These are phyloP conservation scores for Andalucia godoyi DNA, from an alignment of 78 protist genomes.

Conservation along the genomic window DNA sequence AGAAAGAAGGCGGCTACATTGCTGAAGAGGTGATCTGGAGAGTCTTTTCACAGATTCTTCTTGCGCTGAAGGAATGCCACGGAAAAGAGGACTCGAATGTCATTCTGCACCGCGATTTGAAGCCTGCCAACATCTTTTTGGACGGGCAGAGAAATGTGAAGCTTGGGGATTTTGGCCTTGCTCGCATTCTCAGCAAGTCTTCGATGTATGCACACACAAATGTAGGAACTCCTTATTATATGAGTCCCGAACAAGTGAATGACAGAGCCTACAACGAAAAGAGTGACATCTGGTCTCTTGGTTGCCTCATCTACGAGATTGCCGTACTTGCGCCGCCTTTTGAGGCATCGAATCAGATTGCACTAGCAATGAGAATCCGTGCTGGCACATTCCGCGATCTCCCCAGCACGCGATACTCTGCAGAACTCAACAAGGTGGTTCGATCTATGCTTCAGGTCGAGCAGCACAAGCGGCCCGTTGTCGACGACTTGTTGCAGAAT, in stretches of 20 bases:
- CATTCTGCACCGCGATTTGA: constrained; percentile 80
- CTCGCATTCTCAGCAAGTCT: constrained; percentile 16
- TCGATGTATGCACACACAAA: constrained; percentile 52
- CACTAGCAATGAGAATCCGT: background rate
- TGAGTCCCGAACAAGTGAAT: background rate
- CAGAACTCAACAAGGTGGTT: too few species aligned
- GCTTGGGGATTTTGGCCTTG: constrained; percentile 86
- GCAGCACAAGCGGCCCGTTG: too few species aligned
- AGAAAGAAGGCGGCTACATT: constrained; percentile 1
- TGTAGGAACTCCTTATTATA: constrained; percentile 16
- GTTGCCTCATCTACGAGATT: constrained; percentile 4
- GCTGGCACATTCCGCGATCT: too few species aligned
- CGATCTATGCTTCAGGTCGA: too few species aligned
- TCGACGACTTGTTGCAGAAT: too few species aligned
- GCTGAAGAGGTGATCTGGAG: constrained; percentile 40
- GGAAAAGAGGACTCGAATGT: constrained; percentile 7
- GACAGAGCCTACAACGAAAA: background rate
- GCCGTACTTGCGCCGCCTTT: background rate
- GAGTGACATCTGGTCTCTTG: constrained; percentile 11
- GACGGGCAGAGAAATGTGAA: constrained; percentile 44
- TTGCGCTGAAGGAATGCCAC: constrained; percentile 60
- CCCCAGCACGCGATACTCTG: too few species aligned
- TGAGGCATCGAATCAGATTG: background rate
- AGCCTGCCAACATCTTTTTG: constrained; percentile 70
- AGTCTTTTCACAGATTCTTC: constrained; percentile 42